Percentiles rank a stretch among this genome's conserved stretches.
Evolutionary conservation across 805 yeast genomes (phyloP).

Genomic region (Yamadazyma insecticola): DNA sequence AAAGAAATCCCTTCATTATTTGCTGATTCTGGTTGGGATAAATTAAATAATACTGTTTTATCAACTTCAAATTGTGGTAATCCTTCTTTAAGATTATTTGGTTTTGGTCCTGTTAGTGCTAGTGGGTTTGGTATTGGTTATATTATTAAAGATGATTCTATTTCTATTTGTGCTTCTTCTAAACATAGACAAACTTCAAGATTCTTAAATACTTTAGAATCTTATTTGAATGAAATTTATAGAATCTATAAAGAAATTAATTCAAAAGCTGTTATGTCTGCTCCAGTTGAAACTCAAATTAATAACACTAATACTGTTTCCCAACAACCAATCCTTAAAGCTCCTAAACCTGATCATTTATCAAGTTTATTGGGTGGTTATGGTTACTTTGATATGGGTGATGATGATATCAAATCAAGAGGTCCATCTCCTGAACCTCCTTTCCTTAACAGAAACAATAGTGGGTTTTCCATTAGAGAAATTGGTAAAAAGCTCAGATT

Average conservation of each 20-base stretch:
- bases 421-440: conserved; percentile 58
- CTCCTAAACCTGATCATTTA: conserved; percentile 20
- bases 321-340: conserved; percentile 3
- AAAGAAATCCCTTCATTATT: conserved; percentile 63
- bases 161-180: conserved; percentile 51
- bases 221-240: conserved; percentile 45
- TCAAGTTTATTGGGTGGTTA: conserved; percentile 50
- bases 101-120: conserved; percentile 57
- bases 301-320: conserved; percentile 14
- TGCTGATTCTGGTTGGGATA: conserved; percentile 86
- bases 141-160: conserved; percentile 47
- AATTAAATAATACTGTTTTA: conserved; percentile 70
- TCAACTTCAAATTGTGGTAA: conserved; percentile 64
- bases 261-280: conserved; percentile 13
- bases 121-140: conserved; percentile 58
- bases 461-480: conserved; percentile 44
- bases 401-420: conserved; percentile 47
- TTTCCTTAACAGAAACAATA: conserved; percentile 31
- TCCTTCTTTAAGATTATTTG: conserved; percentile 54
- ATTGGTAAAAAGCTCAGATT: conserved; percentile 62
- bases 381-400: conserved; percentile 58
- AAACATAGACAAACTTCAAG: conserved; percentile 59
- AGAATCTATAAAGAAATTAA: conserved; percentile 24
- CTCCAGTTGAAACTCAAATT: conserved; percentile 25
- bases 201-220: conserved; percentile 48